Evolutionary conservation across 148 eudicot species (phyloP), one percentile per base, ranked within the genome.

Genomic region (Salicornia ramosissima): DNA sequence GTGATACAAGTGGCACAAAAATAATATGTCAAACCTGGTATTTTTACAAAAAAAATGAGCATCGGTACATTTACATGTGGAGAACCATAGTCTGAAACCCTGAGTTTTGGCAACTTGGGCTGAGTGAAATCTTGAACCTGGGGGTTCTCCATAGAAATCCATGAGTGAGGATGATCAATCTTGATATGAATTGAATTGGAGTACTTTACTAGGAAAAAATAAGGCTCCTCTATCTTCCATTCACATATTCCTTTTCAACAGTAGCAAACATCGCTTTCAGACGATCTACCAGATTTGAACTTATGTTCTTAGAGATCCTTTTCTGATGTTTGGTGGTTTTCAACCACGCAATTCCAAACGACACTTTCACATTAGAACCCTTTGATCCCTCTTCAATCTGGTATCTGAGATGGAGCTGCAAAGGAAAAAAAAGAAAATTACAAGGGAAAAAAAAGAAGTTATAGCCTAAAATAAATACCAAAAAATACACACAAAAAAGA

Each of bases 351-450:
- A 90, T 74, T 42, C 97, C 98, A 64, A 83, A 76, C 33, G 71
- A 76, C 53, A 89, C 97, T 79, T 86, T 88, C 42, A 94, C 91
- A 58, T 64, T 76, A 67, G 90, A 87, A 25, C 84, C 87, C 43
- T 74, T 79, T 50, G 93, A 76, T 77, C 83, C 83, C 58, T 89
- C 91, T 72, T 94, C 99, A 56, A 89, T 79, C 68, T 87, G 96
- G 78, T 91, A 91, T 79, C 81, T 86, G 18, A 86, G 74, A 64
- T 87, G 96, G 77, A 94, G 88, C 99, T 94, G 93, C 83, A 80
- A 68, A 67, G n/a, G 29, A 31, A 60, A 22, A 66, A 75, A 57
- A 7, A 22, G 52, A 1, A n/a, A n/a, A n/a, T n/a, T n/a, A n/a
- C n/a, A n/a, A n/a, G n/a, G n/a, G n/a, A n/a, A n/a, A n/a, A n/a